Evolutionary conservation across 1,139 yeast genomes (phyloP).

Genomic region (Taphrina confusa): DNA sequence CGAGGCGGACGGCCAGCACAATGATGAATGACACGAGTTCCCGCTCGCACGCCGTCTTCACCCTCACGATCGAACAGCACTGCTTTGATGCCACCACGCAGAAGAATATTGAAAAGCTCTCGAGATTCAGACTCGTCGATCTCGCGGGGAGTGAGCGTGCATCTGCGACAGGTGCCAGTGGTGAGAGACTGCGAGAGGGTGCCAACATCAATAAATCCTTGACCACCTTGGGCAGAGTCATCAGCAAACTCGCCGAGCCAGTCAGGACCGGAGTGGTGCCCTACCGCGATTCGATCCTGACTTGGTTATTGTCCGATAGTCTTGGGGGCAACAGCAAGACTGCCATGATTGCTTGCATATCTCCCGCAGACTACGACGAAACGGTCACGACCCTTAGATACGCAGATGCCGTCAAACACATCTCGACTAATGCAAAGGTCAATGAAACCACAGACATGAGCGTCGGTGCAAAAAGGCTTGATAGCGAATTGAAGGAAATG

Average conservation of each 20-base stretch:
- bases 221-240: conserved; percentile 73
- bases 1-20: conserved; percentile 68
- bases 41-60: conserved; percentile 76
- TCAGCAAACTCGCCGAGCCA: conserved; percentile 58
- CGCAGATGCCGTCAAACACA: conserved; percentile 71
- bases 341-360: conserved; percentile 70
- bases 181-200: conserved; percentile 70
- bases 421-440: conserved; percentile 60
- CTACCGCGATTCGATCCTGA: conserved; percentile 51
- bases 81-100: conserved; percentile 44
- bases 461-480: conserved; percentile 22
- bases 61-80: conserved; percentile 61
- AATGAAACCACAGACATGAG: conserved; percentile 43
- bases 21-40: conserved; percentile 67
- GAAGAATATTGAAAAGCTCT: conserved; percentile 46
- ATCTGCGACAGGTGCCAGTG: conserved; percentile 62
- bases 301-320: conserved; percentile 69
- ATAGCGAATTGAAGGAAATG: conserved; percentile 30
- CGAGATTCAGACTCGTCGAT: conserved; percentile 70
- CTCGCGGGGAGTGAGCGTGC: conserved; percentile 80
- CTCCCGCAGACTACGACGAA: conserved; percentile 77
- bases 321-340: conserved; percentile 74
- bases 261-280: conserved; percentile 37
- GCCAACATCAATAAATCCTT: conserved; percentile 71
- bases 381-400: conserved; percentile 70